Base-by-base conservation (phyloP, 2,329 filamentous ascomycete genomes). In the Coniochaeta sp. region DNA sequence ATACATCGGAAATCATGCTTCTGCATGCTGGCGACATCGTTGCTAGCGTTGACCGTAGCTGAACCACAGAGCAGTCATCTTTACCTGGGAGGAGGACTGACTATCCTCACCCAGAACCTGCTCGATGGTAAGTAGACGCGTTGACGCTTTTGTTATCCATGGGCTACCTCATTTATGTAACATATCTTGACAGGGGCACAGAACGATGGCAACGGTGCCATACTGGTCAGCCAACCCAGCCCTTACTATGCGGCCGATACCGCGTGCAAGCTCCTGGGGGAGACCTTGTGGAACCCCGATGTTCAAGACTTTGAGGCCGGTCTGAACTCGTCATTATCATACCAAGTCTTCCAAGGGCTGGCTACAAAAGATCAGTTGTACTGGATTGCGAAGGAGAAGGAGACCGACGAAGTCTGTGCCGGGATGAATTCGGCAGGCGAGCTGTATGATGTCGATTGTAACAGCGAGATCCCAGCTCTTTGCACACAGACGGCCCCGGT, bases 361-460 rank as follows among this genome's bases (percentile, higher is more conserved):
- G 65, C 61, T 2, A 30, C 64, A 1, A 52, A 55, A 3, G 58
- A 59, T 14, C 66, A 70, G 57, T 57, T 63, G 9, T 71, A 67
- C 61, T 71, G 68, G 68, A 58, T 70, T 7, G 52, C 61, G 60
- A 64, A 67, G 58, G 17, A 54, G 19, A 28, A 55, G 3, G 55
- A 57, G 6, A 32, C 54, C 7, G 60, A 63, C 44, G 55, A 36
- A 40, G 47, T 24, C 5, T 71, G 69, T 59, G 62, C 66, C 8
- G 63, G 61, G 4, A 65, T 70, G 47, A 66, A 70, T 42, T 67
- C 69, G 9, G 65, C 65, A 3, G 75, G 76, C 26, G 74, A 73
- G 42, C 63, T 74, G 0, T 66, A 74, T 1, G 69, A 69, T 5
- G 62, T 77, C 30, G 71, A 76, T 60, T 71, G 70, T 60, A 44